phyloP scores from a whole-genome alignment of 176 grass and related monocot species.

The Areca catechu region DNA sequence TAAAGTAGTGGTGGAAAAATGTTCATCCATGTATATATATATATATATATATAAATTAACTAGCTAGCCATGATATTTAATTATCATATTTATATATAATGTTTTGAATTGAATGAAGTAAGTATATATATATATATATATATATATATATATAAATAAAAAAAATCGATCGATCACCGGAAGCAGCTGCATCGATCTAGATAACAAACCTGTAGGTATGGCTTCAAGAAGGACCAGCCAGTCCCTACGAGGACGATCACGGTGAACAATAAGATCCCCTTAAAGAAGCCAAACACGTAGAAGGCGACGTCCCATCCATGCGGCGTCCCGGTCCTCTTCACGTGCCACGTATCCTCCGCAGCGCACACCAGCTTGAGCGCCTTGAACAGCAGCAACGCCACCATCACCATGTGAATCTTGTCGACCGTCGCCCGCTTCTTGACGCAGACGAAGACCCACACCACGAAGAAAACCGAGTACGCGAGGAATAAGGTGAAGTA shows the following conservation, averaged over 20 bases:
- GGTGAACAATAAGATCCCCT: conserved; percentile 57
- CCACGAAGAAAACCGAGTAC: conserved; percentile 30
- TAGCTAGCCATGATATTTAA: no score
- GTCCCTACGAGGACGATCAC: conserved; percentile 67
- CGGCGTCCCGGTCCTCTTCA: conserved; percentile 42
- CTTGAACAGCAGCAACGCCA: conserved; percentile 66
- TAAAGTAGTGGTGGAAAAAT: no score
- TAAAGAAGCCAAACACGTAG: conserved; percentile 66
- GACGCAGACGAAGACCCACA: conserved; percentile 24
- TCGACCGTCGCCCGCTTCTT: conserved; percentile 26
- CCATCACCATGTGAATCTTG: conserved; percentile 41
- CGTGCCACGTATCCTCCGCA: conserved; percentile 53
- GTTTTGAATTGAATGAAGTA: no score
- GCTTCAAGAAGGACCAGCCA: conserved; percentile 65
- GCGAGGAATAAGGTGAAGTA: conserved; percentile 25
- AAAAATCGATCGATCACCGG: no score
- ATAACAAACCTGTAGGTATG: conserved; percentile 38
- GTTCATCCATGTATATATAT: no score
- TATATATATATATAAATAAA: no score
- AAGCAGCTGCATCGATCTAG: no score
- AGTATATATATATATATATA: no score
- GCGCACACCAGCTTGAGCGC: conserved; percentile 52
- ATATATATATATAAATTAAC: no score
- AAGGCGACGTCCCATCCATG: conserved; percentile 69
- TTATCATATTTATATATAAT: no score